These are phyloP conservation scores for Dipteronia sinensis DNA, from an alignment of 345 rosid genomes.

Conservation along the genomic window DNA sequence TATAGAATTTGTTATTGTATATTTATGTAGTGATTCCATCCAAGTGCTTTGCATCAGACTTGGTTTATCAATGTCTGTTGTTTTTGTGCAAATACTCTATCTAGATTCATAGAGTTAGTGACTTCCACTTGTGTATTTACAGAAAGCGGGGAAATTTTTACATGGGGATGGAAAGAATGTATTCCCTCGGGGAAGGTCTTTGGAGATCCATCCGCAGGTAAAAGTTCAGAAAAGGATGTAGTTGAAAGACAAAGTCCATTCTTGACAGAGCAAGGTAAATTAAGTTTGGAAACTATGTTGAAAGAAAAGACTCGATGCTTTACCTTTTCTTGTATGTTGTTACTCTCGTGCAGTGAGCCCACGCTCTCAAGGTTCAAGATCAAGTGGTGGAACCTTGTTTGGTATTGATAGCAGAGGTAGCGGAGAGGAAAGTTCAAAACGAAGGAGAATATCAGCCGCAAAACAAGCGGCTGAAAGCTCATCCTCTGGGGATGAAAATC, in stretches of 20 bases:
- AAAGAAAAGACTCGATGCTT: neutral
- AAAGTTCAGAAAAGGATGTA: constrained; percentile 49
- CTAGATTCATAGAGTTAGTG: constrained; percentile 2
- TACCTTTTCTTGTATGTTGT: constrained; percentile 20
- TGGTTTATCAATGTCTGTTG: constrained; percentile 11
- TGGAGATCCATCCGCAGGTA: constrained; percentile 47
- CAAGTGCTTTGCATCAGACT: constrained; percentile 2
- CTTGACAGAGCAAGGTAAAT: constrained; percentile 70
- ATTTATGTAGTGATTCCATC: neutral
- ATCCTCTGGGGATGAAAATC: constrained; percentile 64
- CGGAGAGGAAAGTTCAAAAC: constrained; percentile 69
- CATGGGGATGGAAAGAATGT: constrained; percentile 99
- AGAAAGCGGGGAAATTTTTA: constrained; percentile 79
- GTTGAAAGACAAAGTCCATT: constrained; percentile 58
- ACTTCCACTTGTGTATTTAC: constrained; percentile 24
- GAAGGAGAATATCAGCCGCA: constrained; percentile 61
- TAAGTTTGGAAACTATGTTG: constrained; percentile 8
- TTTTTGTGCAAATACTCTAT: neutral
- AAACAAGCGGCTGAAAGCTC: constrained; percentile 84
- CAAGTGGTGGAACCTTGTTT: constrained; percentile 48
- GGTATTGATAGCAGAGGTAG: constrained; percentile 46
- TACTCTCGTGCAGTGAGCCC: constrained; percentile 54
- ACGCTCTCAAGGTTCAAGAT: constrained; percentile 54
- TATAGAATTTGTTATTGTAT: neutral
- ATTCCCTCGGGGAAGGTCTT: constrained; percentile 85